These are phyloP conservation scores for Triangularia setosa DNA, from an alignment of 2,329 filamentous ascomycete species.

Conservation along the genomic window DNA sequence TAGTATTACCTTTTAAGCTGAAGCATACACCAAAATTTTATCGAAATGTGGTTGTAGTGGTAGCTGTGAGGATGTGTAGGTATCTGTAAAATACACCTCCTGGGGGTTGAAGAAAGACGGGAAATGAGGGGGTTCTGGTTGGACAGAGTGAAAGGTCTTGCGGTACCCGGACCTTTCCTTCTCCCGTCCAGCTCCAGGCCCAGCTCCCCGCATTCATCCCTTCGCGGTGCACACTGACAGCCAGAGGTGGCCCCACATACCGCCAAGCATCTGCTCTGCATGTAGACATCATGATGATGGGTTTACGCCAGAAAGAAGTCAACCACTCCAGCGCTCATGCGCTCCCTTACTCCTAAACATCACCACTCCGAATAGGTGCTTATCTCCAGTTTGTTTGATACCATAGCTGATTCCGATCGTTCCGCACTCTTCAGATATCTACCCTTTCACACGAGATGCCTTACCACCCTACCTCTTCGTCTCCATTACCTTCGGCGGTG, in stretches of 20 bases:
- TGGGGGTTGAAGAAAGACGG: not conserved
- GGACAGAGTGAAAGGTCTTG: not conserved
- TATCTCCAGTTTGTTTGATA: not conserved
- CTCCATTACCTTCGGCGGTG: not conserved
- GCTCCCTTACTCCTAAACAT: not conserved
- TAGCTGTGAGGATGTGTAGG: not conserved
- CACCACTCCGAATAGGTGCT: not conserved
- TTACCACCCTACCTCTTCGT: not conserved
- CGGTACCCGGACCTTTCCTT: not conserved
- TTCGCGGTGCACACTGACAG: not conserved
- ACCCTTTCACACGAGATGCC: not conserved
- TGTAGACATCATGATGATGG: constrained; percentile 14
- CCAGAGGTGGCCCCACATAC: not conserved
- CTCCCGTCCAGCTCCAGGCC: not conserved
- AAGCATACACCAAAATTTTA: not conserved
- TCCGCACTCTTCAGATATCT: not conserved
- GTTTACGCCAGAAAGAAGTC: not conserved
- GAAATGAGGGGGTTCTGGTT: not conserved
- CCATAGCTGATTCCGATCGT: not conserved
- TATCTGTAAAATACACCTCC: too few species aligned
- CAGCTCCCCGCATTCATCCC: constrained; percentile 9
- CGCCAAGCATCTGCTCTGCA: constrained; percentile 4
- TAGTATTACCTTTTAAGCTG: not conserved
- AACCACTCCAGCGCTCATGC: not conserved
- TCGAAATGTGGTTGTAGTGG: not conserved